These are phyloP conservation scores for Apiotrichum montevideense DNA, from an alignment of 1,284 basidiomycete genomes.

Conservation along the genomic window DNA sequence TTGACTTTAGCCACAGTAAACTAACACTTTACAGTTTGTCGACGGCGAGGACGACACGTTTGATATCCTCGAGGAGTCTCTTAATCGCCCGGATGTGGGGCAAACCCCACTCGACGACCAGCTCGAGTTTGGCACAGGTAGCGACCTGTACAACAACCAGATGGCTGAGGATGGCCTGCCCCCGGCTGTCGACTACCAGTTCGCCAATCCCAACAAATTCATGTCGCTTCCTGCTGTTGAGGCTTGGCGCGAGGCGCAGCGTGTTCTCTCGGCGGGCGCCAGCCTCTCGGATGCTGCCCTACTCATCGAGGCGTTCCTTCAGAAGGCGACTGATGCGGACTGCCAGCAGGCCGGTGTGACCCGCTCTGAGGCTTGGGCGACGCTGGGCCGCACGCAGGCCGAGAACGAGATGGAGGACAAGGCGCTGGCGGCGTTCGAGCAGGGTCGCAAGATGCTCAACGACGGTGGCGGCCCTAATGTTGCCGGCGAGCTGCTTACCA, in stretches of 20 bases:
- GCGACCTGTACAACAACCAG: slow-evolving; percentile 1
- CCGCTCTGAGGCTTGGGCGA: slow-evolving; percentile 72
- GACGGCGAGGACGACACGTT: slow-evolving; percentile 45
- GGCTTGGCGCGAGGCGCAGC: slow-evolving; percentile 30
- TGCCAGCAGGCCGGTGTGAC: slow-evolving; percentile 52
- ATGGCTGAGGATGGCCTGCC: slow-evolving; percentile 65
- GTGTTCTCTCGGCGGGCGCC: slow-evolving; percentile 66
- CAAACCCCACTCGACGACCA: slow-evolving; percentile 36
- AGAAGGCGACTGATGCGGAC: slow-evolving; percentile 27
- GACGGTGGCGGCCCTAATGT: slow-evolving; percentile 57
- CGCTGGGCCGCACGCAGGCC: slow-evolving; percentile 86
- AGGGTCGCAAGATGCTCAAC: slow-evolving; percentile 63
- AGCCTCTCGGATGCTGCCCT: slow-evolving; percentile 77
- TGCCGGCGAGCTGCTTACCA: slow-evolving; percentile 74
- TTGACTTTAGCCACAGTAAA: not conserved
- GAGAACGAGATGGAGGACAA: slow-evolving; percentile 78
- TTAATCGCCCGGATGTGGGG: slow-evolving; percentile 40
- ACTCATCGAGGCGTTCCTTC: slow-evolving; percentile 80
- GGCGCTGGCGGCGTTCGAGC: slow-evolving; percentile 56
- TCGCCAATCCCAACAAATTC: slow-evolving; percentile 54
- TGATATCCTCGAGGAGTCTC: slow-evolving; percentile 34
- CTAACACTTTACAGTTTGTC: slow-evolving; percentile 28
- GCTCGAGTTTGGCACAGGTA: slow-evolving; percentile 35
- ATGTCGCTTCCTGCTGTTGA: slow-evolving; percentile 13
- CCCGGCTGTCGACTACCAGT: slow-evolving; percentile 60